Conservation (phyloP, 2,329 filamentous ascomycete species). For the Anthostomella pinea region DNA sequence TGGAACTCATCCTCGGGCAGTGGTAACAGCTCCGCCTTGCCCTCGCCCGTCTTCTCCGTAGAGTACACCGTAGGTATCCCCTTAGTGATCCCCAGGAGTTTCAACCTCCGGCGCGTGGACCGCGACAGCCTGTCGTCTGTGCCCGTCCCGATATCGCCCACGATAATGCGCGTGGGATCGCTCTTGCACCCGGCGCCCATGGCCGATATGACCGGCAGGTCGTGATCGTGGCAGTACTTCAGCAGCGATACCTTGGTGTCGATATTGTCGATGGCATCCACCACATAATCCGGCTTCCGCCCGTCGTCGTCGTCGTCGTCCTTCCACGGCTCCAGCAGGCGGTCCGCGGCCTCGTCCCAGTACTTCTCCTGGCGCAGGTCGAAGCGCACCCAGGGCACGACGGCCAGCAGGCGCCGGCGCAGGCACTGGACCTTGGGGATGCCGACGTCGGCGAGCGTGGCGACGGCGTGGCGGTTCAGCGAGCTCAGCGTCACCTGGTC, state of each 20-base stretch:
- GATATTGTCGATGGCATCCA: slow-evolving; percentile 98
- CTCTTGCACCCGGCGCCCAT: slow-evolving; percentile 98
- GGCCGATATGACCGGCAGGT: slow-evolving; percentile 80
- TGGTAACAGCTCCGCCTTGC: slow-evolving; percentile 86
- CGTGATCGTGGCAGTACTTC: slow-evolving; percentile 78
- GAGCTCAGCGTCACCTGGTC: slow-evolving; percentile 96
- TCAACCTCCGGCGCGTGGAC: slow-evolving; percentile 75
- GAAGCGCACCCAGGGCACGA: slow-evolving; percentile 88
- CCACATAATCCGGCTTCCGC: slow-evolving; percentile 76
- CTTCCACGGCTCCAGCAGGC: slow-evolving; percentile 66
- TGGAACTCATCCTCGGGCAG: slow-evolving; percentile 82
- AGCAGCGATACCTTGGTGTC: slow-evolving; percentile 91
- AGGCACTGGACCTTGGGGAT: slow-evolving; percentile 88
- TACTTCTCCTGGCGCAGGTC: slow-evolving; percentile 86
- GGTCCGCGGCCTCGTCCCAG: slow-evolving; percentile 61
- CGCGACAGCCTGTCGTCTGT: slow-evolving; percentile 87
- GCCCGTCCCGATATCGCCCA: slow-evolving; percentile 86
- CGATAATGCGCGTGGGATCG: slow-evolving; percentile 75
- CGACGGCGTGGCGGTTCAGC: slow-evolving; percentile 92
- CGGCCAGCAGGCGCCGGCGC: slow-evolving; percentile 73
- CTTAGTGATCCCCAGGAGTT: slow-evolving; percentile 71
- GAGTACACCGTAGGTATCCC: slow-evolving; percentile 93
- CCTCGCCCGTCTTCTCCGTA: slow-evolving; percentile 82
- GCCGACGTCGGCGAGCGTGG: slow-evolving; percentile 90
- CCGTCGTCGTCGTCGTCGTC: slow-evolving; percentile 39